A percentile compares a stretch with the other conserved stretches of the same genome.
phyloP scores from a whole-genome alignment of 2,329 filamentous ascomycete genomes.

The Podosphaera leucotricha region DNA sequence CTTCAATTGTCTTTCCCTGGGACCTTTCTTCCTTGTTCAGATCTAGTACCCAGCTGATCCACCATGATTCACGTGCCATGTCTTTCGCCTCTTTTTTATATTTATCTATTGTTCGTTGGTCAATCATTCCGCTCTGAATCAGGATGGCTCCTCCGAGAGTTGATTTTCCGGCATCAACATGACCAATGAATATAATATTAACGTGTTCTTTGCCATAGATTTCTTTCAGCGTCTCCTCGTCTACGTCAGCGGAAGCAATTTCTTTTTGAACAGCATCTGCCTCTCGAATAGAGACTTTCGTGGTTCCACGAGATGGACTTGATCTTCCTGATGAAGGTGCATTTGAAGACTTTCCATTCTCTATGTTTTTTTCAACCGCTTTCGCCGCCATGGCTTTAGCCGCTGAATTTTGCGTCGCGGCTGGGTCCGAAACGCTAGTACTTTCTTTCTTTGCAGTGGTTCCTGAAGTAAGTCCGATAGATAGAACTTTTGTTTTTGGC shows the following conservation, averaged over 20 bases:
- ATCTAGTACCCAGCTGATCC: slow-evolving; percentile 94
- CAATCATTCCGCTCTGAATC: slow-evolving; percentile 94
- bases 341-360: slow-evolving; percentile 54
- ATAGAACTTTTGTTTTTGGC: slow-evolving; percentile 44
- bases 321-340: slow-evolving; percentile 64
- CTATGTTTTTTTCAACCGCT: slow-evolving; percentile 55
- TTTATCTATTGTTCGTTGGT: slow-evolving; percentile 94
- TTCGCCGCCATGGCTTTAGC: slow-evolving; percentile 71
- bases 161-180: slow-evolving; percentile 96
- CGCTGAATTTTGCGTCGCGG: slow-evolving; percentile 33
- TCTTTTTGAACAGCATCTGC: slow-evolving; percentile 62
- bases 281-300: slow-evolving; percentile 34
- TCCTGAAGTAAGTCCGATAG: slow-evolving; percentile 39
- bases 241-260: slow-evolving; percentile 39
- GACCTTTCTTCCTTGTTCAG: slow-evolving; percentile 86
- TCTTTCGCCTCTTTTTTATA: slow-evolving; percentile 96
- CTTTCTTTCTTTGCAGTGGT: slow-evolving; percentile 22
- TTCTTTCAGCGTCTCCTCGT: slow-evolving; percentile 71
- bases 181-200: slow-evolving; percentile 93
- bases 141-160: slow-evolving; percentile 86
- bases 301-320: slow-evolving; percentile 43
- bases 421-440: slow-evolving; percentile 17
- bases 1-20: slow-evolving; percentile 97
- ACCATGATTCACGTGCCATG: slow-evolving; percentile 91
- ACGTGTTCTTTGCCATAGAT: slow-evolving; percentile 87